Percentiles rank a stretch among this genome's conserved stretches.
Evolutionary conservation across 331 rosid species (phyloP).

Genomic region (Quercus phellos): DNA sequence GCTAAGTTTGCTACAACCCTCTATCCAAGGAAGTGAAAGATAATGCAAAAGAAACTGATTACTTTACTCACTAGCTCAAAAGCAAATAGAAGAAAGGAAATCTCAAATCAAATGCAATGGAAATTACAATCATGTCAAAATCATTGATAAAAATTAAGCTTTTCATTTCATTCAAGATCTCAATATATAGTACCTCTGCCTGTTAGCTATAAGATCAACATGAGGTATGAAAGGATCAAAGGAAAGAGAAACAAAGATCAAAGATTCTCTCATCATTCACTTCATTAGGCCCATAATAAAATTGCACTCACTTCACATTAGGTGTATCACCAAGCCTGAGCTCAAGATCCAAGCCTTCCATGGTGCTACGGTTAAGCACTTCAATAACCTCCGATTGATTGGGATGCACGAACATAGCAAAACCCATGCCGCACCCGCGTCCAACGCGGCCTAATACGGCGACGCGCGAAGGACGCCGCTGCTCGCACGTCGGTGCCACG

Average conservation of each 20-base stretch:
- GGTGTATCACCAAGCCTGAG: slow-evolving; percentile 79
- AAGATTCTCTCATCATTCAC: background rate
- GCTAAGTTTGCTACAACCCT: too few relatives aligned
- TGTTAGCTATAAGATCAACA: background rate
- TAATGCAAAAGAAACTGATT: background rate
- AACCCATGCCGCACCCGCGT: too few relatives aligned
- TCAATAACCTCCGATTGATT: slow-evolving; percentile 1
- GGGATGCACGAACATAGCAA: too few relatives aligned
- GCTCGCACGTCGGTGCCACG: too few relatives aligned
- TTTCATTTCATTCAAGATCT: slow-evolving; percentile 1
- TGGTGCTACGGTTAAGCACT: background rate
- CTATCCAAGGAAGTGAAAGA: background rate
- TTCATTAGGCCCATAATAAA: background rate
- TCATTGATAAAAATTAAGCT: background rate
- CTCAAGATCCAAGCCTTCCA: slow-evolving; percentile 77
- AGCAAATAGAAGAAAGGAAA: background rate
- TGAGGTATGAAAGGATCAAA: background rate
- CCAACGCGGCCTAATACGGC: too few relatives aligned
- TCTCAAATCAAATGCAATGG: background rate
- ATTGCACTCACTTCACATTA: slow-evolving; percentile 26
- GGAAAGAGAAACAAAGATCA: background rate
- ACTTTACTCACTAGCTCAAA: background rate
- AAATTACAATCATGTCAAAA: background rate
- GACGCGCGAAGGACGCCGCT: too few relatives aligned
- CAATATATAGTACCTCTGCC: background rate